These are phyloP conservation scores for Leccinum subtestaceum DNA, from an alignment of 768 basidiomycete species.

Conservation along the genomic window DNA sequence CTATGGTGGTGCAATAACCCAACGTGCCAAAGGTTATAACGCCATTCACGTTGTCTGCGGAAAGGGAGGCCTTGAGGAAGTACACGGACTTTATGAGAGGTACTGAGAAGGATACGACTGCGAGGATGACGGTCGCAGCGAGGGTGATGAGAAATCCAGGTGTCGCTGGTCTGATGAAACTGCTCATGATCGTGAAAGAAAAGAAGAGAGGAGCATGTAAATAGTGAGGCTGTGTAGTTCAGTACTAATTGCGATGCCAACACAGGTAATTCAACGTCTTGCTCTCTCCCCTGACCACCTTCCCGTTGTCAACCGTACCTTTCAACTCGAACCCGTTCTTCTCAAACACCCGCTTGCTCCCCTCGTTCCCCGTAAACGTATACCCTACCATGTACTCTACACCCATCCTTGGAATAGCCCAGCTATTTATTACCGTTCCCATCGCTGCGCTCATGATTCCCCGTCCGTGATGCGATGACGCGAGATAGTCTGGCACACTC, in stretches of 20 bases:
- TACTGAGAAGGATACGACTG: slow-evolving; percentile 86
- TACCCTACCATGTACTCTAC: slow-evolving; percentile 43
- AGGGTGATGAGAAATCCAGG: slow-evolving; percentile 86
- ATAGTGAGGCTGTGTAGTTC: slow-evolving; percentile 15
- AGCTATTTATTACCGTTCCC: slow-evolving; percentile 48
- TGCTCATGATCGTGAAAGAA: slow-evolving; percentile 51
- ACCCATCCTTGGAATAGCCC: slow-evolving; percentile 67
- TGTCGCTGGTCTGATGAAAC: slow-evolving; percentile 76
- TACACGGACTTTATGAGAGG: slow-evolving; percentile 86
- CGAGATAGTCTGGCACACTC: slow-evolving; percentile 51
- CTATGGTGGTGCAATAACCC: slow-evolving; percentile 76
- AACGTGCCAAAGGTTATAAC: slow-evolving; percentile 82
- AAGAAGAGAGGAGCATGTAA: neutral
- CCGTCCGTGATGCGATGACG: slow-evolving; percentile 56
- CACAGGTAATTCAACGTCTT: slow-evolving; percentile 37
- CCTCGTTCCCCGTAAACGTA: slow-evolving; percentile 52
- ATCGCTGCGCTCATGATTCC: slow-evolving; percentile 76
- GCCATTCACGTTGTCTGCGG: slow-evolving; percentile 47
- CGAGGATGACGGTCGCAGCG: slow-evolving; percentile 73
- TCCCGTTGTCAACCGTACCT: slow-evolving; percentile 38
- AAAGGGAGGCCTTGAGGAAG: slow-evolving; percentile 78
- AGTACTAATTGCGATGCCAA: slow-evolving; percentile 22
- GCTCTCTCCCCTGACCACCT: slow-evolving; percentile 37
- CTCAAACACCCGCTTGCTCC: slow-evolving; percentile 61
- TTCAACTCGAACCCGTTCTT: slow-evolving; percentile 57